Evolutionary conservation across 2,329 filamentous ascomycete species (phyloP).

Genomic region (Diaporthe ampelina): DNA sequence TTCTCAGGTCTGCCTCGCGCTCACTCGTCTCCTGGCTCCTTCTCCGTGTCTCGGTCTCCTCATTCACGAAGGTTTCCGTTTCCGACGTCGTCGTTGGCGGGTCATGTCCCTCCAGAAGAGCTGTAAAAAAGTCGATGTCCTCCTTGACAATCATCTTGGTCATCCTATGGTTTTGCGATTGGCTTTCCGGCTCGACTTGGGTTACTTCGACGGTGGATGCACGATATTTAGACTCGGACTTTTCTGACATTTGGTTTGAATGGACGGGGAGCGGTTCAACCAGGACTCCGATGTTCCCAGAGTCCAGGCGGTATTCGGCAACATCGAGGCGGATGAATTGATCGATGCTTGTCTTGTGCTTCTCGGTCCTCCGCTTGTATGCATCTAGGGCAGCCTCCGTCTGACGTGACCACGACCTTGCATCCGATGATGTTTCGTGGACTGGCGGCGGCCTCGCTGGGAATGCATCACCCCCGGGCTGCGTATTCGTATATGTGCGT

Average conservation of each 20-base stretch:
- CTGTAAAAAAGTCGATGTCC: constrained; percentile 34
- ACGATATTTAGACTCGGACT: background rate
- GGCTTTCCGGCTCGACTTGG: background rate
- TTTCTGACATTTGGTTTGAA: background rate
- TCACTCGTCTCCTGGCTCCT: background rate
- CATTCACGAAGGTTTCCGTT: background rate
- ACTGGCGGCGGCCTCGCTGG: background rate
- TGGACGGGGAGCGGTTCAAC: background rate
- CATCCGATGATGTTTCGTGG: background rate
- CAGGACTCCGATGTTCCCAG: background rate
- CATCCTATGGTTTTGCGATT: constrained; percentile 15
- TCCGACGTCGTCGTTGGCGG: background rate
- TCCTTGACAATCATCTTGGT: constrained; percentile 35
- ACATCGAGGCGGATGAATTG: background rate
- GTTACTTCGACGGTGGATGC: background rate
- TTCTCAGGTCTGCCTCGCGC: background rate
- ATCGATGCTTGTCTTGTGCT: background rate
- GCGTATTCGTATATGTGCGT: background rate
- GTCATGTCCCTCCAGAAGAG: constrained; percentile 15
- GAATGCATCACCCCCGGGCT: background rate
- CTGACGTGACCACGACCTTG: constrained; percentile 13
- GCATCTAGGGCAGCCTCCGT: constrained; percentile 7
- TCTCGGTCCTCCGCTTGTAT: background rate
- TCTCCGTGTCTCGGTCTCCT: constrained; percentile 17
- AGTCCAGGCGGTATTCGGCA: background rate